Evolutionary conservation across 768 basidiomycete genomes (phyloP), one percentile per base, ranked within the genome.

Genomic region (Boletus pseudo-olivaceus): DNA sequence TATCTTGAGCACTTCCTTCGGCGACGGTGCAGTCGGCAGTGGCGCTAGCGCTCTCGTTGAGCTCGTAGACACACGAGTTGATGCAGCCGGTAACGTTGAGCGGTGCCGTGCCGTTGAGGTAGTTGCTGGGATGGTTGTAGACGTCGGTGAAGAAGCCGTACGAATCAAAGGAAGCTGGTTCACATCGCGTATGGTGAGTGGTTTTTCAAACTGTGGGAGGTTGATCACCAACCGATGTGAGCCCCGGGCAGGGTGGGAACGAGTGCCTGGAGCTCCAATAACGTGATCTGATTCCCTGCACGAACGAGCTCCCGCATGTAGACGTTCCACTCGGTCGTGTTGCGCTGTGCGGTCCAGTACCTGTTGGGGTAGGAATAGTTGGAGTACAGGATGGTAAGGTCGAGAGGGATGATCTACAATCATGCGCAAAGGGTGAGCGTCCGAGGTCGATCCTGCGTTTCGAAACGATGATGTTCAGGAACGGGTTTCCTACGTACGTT

Each of bases 81-180:
- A 81, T 71, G 23, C 76, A 73, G 0, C 82, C 80, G 0, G 81
- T 84, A 26, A 82, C 76, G 57, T 86, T 85, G 45, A 79, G 65
- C 12, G 83, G 82, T 0, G 76, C 83, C 0, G 83, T 86, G 8
- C 84, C 85, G 55, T 86, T 87, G 32, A 86, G 67, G 65, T 85
- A 87, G 4, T 63, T 56, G 8, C 66, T 58, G 1, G 85, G 85
- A 51, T 77, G 65, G 26, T 70, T 66, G 58, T 76, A 75, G 69
- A 87, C 84, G 61, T 87, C 83, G 17, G 75, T 65, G 64, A 87
- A 84, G 30, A 87, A 73, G 2, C 73, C 73, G 62, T 85, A 76
- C 5, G 84, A 83, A 63, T 86, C 82, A 58, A 86, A 87, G 1
- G 82, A 64, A 1, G 78, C 85, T 84, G 46, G 41, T 20, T 30